Evolutionary conservation across 805 yeast species (phyloP), one percentile per base, ranked within the genome.

Genomic region (Allodekkera sacchari): DNA sequence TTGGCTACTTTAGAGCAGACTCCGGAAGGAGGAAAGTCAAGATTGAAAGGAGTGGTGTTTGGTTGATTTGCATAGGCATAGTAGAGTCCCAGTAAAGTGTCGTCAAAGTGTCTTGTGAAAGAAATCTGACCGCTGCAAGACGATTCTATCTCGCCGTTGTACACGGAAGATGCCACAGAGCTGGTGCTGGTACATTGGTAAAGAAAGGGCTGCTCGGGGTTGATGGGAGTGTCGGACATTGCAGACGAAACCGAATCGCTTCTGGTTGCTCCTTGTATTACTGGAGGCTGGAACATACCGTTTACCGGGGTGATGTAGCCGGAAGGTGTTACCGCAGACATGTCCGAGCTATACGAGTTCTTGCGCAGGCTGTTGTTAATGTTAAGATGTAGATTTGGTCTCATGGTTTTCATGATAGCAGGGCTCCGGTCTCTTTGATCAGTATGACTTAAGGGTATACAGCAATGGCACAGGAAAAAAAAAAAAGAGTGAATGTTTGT

Each of bases 21-120:
- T 1, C 85, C 85, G 1, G 77, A 65, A 0, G 87, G 85, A 6
- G 85, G 87, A 44, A 69, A 68, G 25, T 62, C 50, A 12, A 71
- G 68, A 40, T 77, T 77, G 47, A 79, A 79, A 0, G 88, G 88
- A 0, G 88, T 78, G 6, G 66, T 60, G 21, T 73, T 69, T 6
- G 87, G 85, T 43, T 68, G 73, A 29, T 62, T 62, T 11, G 70
- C 64, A 34, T 69, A 60, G 7, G 56, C 45, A 31, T 68, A 69
- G 44, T 75, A 76, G 4, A 63, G 58, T 24, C 60, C 61, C 43
- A 64, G 44, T 16, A 77, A 50, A 10, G 68, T 44, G 15, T 54
- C 57, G 41, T 74, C 73, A 39, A 72, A 72, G 5, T 39, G 46
- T 4, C 48, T 50, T 1, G 68, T 54, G 30, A 55, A 57, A n/a